These are phyloP conservation scores for Dunaliella salina DNA, from an alignment of 163 green algal genomes.

Conservation along the genomic window DNA sequence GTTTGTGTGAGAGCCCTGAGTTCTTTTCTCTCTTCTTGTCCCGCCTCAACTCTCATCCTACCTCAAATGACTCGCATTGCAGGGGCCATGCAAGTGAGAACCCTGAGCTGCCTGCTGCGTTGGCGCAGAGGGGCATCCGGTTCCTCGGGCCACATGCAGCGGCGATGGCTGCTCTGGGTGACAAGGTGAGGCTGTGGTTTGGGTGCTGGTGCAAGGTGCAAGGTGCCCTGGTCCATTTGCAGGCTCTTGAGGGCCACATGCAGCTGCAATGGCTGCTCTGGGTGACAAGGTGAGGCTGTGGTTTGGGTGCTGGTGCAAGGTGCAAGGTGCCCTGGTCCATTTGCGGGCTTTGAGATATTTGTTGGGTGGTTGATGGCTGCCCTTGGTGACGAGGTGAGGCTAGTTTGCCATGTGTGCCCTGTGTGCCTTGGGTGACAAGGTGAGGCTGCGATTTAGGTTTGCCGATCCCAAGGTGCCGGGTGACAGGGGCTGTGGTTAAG, in stretches of 20 bases:
- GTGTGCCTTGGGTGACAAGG: too few species aligned
- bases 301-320: too few species aligned
- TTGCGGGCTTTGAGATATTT: too few species aligned
- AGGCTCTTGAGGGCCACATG: constrained; percentile 78
- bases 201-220: too few species aligned
- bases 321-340: too few species aligned
- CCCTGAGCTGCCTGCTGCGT: constrained; percentile 80
- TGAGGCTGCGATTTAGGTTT: constrained; percentile 44
- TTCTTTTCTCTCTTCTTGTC: too few species aligned
- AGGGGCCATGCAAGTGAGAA: constrained; percentile 96
- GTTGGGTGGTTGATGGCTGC: constrained; percentile 86
- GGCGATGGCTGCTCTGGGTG: constrained; percentile 92
- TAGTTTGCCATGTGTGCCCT: too few species aligned
- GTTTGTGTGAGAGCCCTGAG: too few species aligned
- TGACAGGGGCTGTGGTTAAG: too few species aligned
- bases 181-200: constrained; percentile 83
- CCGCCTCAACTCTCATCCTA: too few species aligned
- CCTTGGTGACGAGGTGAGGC: constrained; percentile 97
- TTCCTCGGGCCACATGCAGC: constrained; percentile 85
- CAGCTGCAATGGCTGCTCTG: constrained; percentile 87
- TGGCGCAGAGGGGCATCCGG: constrained; percentile 69
- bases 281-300: constrained; percentile 86
- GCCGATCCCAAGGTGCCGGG: too few species aligned
- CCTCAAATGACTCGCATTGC: not conserved
- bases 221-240: too few species aligned